Evolutionary conservation across 139 green algal species (phyloP).

Genomic region (Auxenochlorella pyrenoidosa): DNA sequence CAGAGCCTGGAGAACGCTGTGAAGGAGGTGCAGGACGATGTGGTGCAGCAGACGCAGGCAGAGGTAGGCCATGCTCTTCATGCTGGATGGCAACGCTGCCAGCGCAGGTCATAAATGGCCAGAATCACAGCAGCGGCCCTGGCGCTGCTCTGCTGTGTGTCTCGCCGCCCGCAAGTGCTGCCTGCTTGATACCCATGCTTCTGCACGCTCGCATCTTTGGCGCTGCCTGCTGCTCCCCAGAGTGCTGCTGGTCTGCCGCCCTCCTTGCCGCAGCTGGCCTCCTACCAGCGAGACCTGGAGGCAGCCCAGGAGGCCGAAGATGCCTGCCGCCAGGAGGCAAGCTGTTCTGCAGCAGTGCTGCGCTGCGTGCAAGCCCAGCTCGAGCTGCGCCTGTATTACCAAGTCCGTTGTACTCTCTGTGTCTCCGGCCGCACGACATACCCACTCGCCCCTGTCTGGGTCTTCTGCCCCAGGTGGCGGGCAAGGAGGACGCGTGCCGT

Average conservation of each 20-base stretch:
- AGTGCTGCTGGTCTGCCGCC: background rate
- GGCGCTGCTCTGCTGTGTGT: too few species aligned
- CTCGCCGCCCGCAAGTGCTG: too few species aligned
- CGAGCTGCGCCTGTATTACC: too few species aligned
- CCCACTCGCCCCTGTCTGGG: too few species aligned
- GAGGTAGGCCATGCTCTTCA: background rate
- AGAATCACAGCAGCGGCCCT: too few species aligned
- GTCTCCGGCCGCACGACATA: too few species aligned
- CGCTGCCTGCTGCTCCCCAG: background rate
- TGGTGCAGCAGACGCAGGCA: conserved; percentile 10
- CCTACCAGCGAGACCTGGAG: conserved; percentile 12
- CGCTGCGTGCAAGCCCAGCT: too few species aligned
- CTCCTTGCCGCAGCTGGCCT: background rate
- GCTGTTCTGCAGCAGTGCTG: background rate
- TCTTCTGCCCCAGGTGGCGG: background rate
- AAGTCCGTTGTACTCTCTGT: too few species aligned
- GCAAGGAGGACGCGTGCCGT: background rate
- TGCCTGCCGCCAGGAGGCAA: background rate
- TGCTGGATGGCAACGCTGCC: too few species aligned
- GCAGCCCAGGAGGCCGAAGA: background rate
- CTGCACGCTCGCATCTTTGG: background rate
- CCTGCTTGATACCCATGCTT: too few species aligned
- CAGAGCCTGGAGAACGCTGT: conserved; percentile 16
- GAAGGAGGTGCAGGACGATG: conserved; percentile 15
- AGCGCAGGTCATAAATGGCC: too few species aligned